These are phyloP conservation scores for Trichosporon sp. DNA, from an alignment of 1,284 basidiomycete species.

Conservation along the genomic window DNA sequence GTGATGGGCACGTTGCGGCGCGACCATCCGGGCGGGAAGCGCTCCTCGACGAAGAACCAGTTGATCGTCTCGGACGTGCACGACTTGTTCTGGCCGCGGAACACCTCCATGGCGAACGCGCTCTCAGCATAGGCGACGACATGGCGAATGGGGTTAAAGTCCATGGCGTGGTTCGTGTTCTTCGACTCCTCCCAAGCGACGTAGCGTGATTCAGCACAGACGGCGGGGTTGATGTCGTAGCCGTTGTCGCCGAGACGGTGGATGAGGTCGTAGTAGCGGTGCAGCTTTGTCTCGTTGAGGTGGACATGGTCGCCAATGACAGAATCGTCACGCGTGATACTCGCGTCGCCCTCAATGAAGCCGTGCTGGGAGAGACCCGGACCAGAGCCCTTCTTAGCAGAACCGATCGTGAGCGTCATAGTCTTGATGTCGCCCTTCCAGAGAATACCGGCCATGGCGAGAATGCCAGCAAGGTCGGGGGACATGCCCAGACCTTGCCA, in stretches of 20 bases:
- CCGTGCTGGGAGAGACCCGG: constrained; percentile 6
- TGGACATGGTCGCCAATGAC: neutral
- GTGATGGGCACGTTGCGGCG: constrained; percentile 5
- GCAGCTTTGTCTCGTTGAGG: neutral
- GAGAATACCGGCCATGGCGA: neutral
- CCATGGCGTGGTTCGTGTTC: constrained; percentile 4
- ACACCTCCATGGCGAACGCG: constrained; percentile 6
- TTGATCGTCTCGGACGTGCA: constrained; percentile 5
- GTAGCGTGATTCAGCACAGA: neutral
- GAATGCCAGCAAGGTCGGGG: constrained; percentile 5
- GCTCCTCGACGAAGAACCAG: constrained; percentile 8
- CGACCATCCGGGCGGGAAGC: constrained; percentile 9
- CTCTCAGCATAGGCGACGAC: constrained; percentile 11
- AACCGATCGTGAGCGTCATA: constrained; percentile 5
- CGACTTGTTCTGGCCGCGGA: neutral
- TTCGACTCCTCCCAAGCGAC: neutral
- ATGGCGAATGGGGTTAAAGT: constrained; percentile 6
- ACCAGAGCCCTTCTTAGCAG: neutral
- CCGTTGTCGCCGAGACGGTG: neutral
- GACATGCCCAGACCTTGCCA: constrained; percentile 6
- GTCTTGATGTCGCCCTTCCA: constrained; percentile 5
- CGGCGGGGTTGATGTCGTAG: neutral
- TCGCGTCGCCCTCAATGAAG: constrained; percentile 10
- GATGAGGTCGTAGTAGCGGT: neutral
- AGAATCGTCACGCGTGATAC: constrained; percentile 6